A percentile compares a stretch with the other conserved stretches of the same genome.
Conservation (phyloP, 306 rosid species). For the Sphenostylis stenocarpa region DNA sequence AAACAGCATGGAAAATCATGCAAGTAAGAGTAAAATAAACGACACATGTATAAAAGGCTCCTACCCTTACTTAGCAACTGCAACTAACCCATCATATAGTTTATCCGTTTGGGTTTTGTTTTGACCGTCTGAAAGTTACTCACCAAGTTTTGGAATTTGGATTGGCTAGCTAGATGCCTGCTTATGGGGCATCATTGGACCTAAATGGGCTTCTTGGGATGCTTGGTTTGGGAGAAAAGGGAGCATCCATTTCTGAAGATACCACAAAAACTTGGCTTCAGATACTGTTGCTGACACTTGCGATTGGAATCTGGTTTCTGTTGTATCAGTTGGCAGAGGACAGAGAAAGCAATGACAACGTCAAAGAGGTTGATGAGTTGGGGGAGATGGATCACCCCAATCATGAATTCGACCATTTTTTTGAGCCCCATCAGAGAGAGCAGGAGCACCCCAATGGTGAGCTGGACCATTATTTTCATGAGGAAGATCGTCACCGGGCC, state of each 20-base stretch:
- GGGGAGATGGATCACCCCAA: background rate
- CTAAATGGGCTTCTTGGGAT: conserved; percentile 26
- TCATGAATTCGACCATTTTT: background rate
- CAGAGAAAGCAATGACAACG: background rate
- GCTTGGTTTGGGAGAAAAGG: conserved; percentile 28
- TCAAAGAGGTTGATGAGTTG: background rate
- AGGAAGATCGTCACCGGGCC: background rate
- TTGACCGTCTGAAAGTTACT: background rate
- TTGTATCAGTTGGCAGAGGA: background rate
- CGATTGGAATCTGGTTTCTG: background rate
- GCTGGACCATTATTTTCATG: background rate
- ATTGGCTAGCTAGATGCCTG: conserved; percentile 31
- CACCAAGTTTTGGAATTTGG: background rate
- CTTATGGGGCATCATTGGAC: conserved; percentile 20
- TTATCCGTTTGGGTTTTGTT: background rate
- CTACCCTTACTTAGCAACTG: background rate
- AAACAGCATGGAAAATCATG: conserved; percentile 23
- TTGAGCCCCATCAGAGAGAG: background rate
- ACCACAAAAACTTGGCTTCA: background rate
- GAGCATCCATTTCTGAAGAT: conserved; percentile 9
- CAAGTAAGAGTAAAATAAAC: background rate
- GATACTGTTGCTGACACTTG: background rate
- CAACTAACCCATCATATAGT: background rate
- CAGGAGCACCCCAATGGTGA: background rate
- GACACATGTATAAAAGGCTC: background rate